Evolutionary conservation across 2,329 filamentous ascomycete species (phyloP).

Genomic region (Exutisphaerella laricina): DNA sequence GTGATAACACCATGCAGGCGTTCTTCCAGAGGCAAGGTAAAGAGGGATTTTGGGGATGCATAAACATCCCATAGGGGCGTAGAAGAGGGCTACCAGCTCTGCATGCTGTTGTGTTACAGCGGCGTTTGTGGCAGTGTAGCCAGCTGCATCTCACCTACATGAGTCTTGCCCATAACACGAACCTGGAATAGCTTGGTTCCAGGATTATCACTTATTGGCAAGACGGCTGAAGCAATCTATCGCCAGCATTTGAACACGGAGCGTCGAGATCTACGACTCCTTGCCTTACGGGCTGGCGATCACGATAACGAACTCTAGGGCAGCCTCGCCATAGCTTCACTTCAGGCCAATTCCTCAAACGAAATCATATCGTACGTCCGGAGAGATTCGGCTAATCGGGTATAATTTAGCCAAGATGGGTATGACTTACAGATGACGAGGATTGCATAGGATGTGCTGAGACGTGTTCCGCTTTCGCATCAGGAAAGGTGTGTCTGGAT

Average conservation of each 20-base stretch:
- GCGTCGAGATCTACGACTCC: background rate
- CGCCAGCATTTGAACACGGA: background rate
- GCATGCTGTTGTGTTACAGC: background rate
- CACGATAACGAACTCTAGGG: background rate
- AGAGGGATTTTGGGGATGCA: constrained; percentile 13
- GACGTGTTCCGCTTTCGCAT: background rate
- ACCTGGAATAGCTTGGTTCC: too few species aligned
- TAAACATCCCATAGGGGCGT: background rate
- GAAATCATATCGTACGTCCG: background rate
- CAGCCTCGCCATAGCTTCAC: background rate
- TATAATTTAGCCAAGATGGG: background rate
- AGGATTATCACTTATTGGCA: too few species aligned
- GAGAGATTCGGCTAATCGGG: background rate
- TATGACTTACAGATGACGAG: background rate
- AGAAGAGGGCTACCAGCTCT: background rate
- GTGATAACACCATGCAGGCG: constrained; percentile 25
- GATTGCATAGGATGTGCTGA: background rate
- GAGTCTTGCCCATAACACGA: background rate
- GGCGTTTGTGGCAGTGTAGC: background rate
- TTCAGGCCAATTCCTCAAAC: background rate
- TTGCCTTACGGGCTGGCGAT: background rate
- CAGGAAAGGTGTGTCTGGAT: background rate
- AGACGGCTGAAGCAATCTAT: background rate
- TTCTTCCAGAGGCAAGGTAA: constrained; percentile 23
- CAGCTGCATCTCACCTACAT: background rate